Conservation (phyloP, 1,139 yeast genomes). For the Hanseniaspora uvarum region DNA sequence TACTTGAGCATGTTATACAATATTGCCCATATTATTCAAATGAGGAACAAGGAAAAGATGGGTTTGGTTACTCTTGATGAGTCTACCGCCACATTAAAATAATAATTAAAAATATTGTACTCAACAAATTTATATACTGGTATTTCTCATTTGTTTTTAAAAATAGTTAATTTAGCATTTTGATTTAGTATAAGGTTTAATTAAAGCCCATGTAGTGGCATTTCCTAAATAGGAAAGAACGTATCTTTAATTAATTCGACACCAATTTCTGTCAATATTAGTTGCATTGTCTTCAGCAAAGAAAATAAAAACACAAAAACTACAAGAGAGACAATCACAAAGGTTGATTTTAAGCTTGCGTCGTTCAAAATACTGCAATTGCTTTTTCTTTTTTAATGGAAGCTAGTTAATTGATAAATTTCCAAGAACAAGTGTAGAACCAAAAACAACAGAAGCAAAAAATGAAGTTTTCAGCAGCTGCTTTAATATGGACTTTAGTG, state of each 20-base stretch:
- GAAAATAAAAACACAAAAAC: not conserved
- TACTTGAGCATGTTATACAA: slow-evolving; percentile 35
- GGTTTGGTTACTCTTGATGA: slow-evolving; percentile 27
- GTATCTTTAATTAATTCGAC: not conserved
- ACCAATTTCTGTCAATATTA: not conserved
- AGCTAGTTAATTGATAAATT: too few species aligned
- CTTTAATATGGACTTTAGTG: not conserved
- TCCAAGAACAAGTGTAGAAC: too few species aligned
- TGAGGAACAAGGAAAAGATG: slow-evolving; percentile 29
- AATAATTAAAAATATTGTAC: not conserved
- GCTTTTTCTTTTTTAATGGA: too few species aligned
- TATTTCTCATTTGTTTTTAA: not conserved
- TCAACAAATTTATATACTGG: not conserved
- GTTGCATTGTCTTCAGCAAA: too few species aligned
- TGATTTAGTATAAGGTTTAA: not conserved
- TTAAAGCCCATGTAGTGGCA: too few species aligned
- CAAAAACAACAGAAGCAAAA: not conserved
- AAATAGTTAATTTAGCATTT: not conserved
- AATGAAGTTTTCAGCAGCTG: not conserved
- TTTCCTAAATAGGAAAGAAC: not conserved
- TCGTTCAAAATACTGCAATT: too few species aligned
- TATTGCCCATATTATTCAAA: slow-evolving; percentile 36
- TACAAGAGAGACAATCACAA: not conserved
- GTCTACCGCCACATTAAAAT: slow-evolving; percentile 17
- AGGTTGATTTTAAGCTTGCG: not conserved